phyloP scores from a whole-genome alignment of 2,329 filamentous ascomycete species.

The Colletotrichum lini region DNA sequence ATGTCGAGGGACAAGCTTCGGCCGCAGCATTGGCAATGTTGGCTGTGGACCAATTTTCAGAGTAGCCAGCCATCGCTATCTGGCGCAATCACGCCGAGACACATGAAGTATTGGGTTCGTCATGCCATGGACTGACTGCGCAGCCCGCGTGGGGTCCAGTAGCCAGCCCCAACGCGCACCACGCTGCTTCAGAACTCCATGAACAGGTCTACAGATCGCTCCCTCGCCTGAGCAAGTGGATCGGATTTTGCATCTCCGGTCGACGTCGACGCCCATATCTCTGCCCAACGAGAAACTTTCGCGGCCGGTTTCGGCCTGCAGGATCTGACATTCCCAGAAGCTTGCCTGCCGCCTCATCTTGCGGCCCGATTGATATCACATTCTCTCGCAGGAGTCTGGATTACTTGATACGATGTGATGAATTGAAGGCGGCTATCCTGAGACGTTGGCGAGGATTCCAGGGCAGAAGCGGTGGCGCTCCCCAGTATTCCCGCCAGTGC shows the following conservation, averaged over 20 bases:
- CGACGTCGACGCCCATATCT: conserved; percentile 27
- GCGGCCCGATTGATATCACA: conserved; percentile 6
- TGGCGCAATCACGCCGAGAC: conserved; percentile 7
- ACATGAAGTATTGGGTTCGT: background rate
- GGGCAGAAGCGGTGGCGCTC: background rate
- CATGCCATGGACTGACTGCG: conserved; percentile 2
- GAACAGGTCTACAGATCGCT: background rate
- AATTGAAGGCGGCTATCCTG: background rate
- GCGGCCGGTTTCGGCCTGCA: background rate
- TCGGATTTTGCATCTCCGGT: conserved; percentile 34
- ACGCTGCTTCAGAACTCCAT: conserved; percentile 4
- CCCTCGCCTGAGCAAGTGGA: conserved; percentile 31
- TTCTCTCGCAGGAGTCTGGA: background rate
- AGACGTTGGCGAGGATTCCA: background rate
- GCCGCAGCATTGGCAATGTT: background rate
- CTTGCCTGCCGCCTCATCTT: background rate
- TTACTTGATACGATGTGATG: conserved; percentile 8
- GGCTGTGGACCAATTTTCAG: too few relatives aligned
- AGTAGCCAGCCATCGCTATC: background rate
- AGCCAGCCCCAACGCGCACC: conserved; percentile 1
- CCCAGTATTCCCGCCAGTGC: background rate
- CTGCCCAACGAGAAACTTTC: background rate
- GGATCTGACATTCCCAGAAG: background rate
- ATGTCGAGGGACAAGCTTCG: conserved; percentile 2
- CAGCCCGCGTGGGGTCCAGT: conserved; percentile 21